Evolutionary conservation across 169 alveolate species (phyloP).

Genomic region (Plasmodium billcollinsi): DNA sequence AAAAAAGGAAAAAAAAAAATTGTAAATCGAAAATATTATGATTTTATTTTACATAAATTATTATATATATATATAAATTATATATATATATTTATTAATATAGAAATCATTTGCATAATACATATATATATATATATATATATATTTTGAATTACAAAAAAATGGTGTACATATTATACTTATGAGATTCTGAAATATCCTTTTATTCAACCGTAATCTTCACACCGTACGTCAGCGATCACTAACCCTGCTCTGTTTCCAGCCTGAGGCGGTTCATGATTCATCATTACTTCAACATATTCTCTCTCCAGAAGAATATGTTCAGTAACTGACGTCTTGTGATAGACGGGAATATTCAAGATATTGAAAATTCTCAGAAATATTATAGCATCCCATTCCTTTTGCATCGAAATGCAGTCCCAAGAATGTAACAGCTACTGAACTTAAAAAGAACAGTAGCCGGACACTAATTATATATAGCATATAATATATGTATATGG

Average conservation of each 20-base stretch:
- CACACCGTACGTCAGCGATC: constrained; percentile 76
- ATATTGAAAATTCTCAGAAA: constrained; percentile 9
- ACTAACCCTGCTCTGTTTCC: constrained; percentile 78
- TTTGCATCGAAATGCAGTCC: constrained; percentile 31
- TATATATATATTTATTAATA: too few species aligned
- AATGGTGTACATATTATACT: constrained; percentile 58
- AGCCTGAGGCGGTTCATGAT: constrained; percentile 75
- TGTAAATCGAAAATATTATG: too few species aligned
- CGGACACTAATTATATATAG: background rate
- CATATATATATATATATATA: background rate
- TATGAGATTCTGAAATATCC: constrained; percentile 22
- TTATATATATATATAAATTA: too few species aligned
- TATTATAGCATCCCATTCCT: constrained; percentile 58
- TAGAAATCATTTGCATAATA: too few species aligned
- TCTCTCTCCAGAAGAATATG: constrained; percentile 46
- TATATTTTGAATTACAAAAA: background rate
- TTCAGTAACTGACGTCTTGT: constrained; percentile 71
- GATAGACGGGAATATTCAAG: constrained; percentile 45
- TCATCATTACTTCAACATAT: constrained; percentile 69
- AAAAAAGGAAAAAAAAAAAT: too few species aligned
- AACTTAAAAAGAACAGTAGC: constrained; percentile 27
- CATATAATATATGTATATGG: constrained; percentile 20
- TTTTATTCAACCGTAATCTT: constrained; percentile 57
- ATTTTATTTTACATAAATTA: too few species aligned
- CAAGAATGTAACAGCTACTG: constrained; percentile 50